A percentile compares a stretch with the other conserved stretches of the same genome.
phyloP scores from a whole-genome alignment of 2,329 filamentous ascomycete genomes.

The Sporothrix euskadiensis region DNA sequence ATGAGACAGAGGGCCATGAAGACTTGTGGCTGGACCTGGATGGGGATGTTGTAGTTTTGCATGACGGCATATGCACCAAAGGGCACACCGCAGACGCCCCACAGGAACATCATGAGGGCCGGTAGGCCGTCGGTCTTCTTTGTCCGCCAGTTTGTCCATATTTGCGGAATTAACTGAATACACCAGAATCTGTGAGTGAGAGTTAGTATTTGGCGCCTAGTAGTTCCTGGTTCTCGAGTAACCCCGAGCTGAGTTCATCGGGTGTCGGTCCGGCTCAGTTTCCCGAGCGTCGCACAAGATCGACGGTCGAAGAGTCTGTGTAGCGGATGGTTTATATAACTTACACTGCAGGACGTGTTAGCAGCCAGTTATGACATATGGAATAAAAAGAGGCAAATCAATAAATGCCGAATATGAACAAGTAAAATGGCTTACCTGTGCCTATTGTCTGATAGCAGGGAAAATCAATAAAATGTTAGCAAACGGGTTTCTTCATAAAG shows the following conservation, averaged over 20 bases:
- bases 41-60: slow-evolving; percentile 47
- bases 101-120: slow-evolving; percentile 61
- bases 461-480: not conserved
- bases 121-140: slow-evolving; percentile 64
- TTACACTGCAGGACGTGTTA: slow-evolving; percentile 26
- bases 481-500: not conserved
- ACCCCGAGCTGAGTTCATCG: not conserved
- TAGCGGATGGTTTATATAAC: not conserved
- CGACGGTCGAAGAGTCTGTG: not conserved
- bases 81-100: slow-evolving; percentile 54
- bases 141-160: slow-evolving; percentile 62
- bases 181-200: slow-evolving; percentile 43
- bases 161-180: slow-evolving; percentile 45
- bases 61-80: slow-evolving; percentile 45
- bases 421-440: slow-evolving; percentile 34
- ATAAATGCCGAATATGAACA: not conserved
- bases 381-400: not conserved
- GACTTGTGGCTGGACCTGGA: slow-evolving; percentile 47
- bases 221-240: not conserved
- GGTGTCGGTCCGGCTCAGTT: no score
- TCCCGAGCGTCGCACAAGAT: not conserved
- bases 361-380: not conserved
- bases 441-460: slow-evolving; percentile 36
- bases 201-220: slow-evolving; percentile 13
- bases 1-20: slow-evolving; percentile 45